phyloP scores from a whole-genome alignment of 2,329 filamentous ascomycete species.

The Hymenoscyphus linearis region DNA sequence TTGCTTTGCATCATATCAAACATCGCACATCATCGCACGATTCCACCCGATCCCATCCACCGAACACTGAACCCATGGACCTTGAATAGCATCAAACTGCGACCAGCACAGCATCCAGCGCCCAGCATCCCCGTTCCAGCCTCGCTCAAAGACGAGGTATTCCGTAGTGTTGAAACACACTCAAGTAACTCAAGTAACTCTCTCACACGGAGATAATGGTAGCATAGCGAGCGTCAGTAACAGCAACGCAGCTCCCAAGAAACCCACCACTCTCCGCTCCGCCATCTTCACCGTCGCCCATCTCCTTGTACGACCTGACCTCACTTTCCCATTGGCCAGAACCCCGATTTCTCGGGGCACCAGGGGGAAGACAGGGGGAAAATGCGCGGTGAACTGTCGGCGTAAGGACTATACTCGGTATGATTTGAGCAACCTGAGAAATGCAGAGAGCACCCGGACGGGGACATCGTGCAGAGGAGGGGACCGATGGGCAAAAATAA shows the following conservation, averaged over 20 bases:
- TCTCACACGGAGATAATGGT: no score
- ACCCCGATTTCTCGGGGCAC: neutral
- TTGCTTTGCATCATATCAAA: no score
- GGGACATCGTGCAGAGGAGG: neutral
- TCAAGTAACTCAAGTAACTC: no score
- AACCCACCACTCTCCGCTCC: constrained; percentile 1
- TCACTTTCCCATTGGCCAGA: neutral
- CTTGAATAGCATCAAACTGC: no score
- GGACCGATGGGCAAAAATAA: constrained; percentile 1
- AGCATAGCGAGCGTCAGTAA: neutral
- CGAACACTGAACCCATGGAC: neutral
- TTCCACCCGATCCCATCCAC: neutral
- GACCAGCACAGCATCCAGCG: neutral
- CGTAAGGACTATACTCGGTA: neutral
- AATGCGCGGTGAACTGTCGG: constrained; percentile 5
- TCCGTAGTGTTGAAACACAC: neutral
- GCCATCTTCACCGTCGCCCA: constrained; percentile 9
- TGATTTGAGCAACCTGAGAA: neutral
- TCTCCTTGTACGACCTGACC: neutral
- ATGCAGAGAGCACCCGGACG: no score
- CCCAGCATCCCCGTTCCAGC: neutral
- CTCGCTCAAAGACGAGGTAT: neutral
- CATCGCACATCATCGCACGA: neutral
- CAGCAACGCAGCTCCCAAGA: neutral
- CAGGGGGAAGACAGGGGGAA: neutral